phyloP scores from a whole-genome alignment of 306 rosid genomes.

The Gleditsia sinensis region DNA sequence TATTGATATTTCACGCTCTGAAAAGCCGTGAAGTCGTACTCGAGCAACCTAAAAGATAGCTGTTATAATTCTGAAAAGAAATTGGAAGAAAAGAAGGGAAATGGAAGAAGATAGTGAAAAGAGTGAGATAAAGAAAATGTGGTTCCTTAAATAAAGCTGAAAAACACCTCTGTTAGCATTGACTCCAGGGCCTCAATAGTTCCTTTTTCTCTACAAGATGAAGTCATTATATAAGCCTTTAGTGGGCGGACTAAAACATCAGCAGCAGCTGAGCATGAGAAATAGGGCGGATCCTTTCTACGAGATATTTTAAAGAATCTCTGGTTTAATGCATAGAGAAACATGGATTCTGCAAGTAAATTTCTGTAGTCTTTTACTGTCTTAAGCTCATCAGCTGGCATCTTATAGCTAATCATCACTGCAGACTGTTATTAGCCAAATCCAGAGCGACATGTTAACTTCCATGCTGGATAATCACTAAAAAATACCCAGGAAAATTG shows the following conservation, averaged over 20 bases:
- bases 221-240: slow-evolving; percentile 84
- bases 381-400: slow-evolving; percentile 71
- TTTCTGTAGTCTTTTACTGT: slow-evolving; percentile 86
- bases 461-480: slow-evolving; percentile 1
- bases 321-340: slow-evolving; percentile 82
- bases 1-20: slow-evolving; percentile 81
- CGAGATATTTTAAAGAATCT: slow-evolving; percentile 93
- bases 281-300: slow-evolving; percentile 91
- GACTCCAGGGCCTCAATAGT: slow-evolving; percentile 82
- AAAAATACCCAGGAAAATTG: slow-evolving; percentile 14
- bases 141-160: slow-evolving; percentile 28
- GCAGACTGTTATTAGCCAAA: slow-evolving; percentile 67
- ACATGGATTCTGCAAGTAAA: slow-evolving; percentile 94
- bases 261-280: slow-evolving; percentile 88
- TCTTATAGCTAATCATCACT: slow-evolving; percentile 94
- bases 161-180: slow-evolving; percentile 81
- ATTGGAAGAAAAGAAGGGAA: slow-evolving; percentile 15
- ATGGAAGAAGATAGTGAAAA: background rate
- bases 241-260: slow-evolving; percentile 83
- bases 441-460: slow-evolving; percentile 31
- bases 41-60: slow-evolving; percentile 74
- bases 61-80: slow-evolving; percentile 33
- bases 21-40: slow-evolving; percentile 87
- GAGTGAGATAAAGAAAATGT: background rate
- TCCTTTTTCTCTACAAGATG: slow-evolving; percentile 87